Percentiles rank a stretch among this genome's conserved stretches.
Evolutionary conservation across 2,329 filamentous ascomycete genomes (phyloP).

Genomic region (Xylogone sp.): DNA sequence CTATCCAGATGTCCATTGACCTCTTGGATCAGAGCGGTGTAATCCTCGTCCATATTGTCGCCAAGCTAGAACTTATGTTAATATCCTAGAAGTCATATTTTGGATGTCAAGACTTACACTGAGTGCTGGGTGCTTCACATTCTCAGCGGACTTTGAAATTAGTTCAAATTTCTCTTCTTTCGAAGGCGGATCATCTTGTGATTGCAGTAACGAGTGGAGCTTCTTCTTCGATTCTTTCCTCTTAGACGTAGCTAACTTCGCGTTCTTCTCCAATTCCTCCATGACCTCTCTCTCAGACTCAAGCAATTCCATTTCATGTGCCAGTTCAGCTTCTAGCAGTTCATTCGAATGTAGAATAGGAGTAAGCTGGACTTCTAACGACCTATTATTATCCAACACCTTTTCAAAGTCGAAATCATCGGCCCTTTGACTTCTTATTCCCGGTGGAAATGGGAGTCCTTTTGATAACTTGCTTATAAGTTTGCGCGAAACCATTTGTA

Average conservation of each 20-base stretch:
- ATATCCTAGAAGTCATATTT: slow-evolving; percentile 1
- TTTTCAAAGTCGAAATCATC: slow-evolving; percentile 64
- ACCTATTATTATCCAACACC: slow-evolving; percentile 54
- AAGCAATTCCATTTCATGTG: slow-evolving; percentile 51
- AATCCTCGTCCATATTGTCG: slow-evolving; percentile 23
- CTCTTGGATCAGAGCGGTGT: slow-evolving; percentile 20
- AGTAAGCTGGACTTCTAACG: slow-evolving; percentile 55
- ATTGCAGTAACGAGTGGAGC: slow-evolving; percentile 26
- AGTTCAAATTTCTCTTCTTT: slow-evolving; percentile 11
- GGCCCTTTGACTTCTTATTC: slow-evolving; percentile 44
- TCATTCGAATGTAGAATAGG: slow-evolving; percentile 60
- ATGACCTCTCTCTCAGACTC: slow-evolving; percentile 52
- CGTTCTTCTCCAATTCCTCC: slow-evolving; percentile 50
- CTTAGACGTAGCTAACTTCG: slow-evolving; percentile 47
- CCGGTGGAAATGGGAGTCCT: slow-evolving; percentile 64
- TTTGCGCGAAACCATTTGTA: slow-evolving; percentile 51
- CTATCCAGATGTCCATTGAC: slow-evolving; percentile 27
- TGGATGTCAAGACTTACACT: slow-evolving; percentile 15
- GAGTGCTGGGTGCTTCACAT: slow-evolving; percentile 5
- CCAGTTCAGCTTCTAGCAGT: slow-evolving; percentile 55
- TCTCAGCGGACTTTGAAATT: slow-evolving; percentile 8
- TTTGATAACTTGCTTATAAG: slow-evolving; percentile 55
- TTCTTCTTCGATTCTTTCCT: slow-evolving; percentile 40
- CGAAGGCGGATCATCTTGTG: slow-evolving; percentile 5
- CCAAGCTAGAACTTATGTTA: slow-evolving; percentile 16